A percentile compares a stretch with the other conserved stretches of the same genome.
Conservation (phyloP, 73 alveolate genomes). For the Paramecium tetraurelia region DNA sequence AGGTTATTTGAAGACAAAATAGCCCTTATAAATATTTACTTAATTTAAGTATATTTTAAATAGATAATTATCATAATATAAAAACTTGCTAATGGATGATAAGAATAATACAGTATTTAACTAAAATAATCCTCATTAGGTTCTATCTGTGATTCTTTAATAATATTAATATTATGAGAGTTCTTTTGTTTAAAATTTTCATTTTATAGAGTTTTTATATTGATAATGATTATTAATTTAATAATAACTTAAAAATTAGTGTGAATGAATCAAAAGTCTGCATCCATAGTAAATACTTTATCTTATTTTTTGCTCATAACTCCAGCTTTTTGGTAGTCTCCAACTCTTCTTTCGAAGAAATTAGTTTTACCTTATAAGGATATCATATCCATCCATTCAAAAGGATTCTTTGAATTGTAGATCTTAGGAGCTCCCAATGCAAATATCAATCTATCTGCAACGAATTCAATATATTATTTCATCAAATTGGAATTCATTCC, state of each 20-base stretch:
- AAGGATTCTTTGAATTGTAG: conserved; percentile 84
- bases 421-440: conserved; percentile 82
- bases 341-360: conserved; percentile 93
- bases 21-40: too few species aligned
- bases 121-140: too few species aligned
- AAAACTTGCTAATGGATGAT: too few species aligned
- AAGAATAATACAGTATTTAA: too few species aligned
- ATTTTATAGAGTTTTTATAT: neutral
- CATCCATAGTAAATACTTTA: conserved; percentile 60
- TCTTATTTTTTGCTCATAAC: conserved; percentile 60
- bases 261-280: conserved; percentile 48
- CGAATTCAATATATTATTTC: conserved; percentile 86
- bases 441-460: conserved; percentile 89
- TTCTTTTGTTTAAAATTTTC: neutral
- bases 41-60: too few species aligned
- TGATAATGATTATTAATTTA: neutral
- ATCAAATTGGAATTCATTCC: conserved; percentile 87
- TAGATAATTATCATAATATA: too few species aligned
- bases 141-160: too few species aligned
- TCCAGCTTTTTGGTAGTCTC: conserved; percentile 72
- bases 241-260: neutral
- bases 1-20: too few species aligned
- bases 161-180: too few species aligned
- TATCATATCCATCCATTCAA: conserved; percentile 98
- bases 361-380: conserved; percentile 93